Conservation (phyloP, 1,284 basidiomycete genomes). For the Caloboletus firmus region DNA sequence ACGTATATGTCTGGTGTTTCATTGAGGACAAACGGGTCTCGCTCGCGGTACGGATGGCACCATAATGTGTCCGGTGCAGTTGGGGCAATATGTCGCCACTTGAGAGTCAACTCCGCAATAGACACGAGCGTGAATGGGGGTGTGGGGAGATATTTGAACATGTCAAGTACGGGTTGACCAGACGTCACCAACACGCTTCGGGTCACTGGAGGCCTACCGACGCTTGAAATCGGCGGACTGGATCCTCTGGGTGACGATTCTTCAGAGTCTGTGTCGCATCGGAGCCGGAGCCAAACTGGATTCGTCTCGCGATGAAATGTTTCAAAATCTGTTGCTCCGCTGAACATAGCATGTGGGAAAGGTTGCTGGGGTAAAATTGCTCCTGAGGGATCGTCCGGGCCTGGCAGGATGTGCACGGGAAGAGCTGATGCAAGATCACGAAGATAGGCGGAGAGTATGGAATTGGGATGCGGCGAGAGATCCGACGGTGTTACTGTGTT, state of each 20-base stretch:
- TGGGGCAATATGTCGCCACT: conserved; percentile 95
- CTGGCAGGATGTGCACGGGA: conserved; percentile 84
- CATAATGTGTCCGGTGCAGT: conserved; percentile 98
- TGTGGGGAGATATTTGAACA: conserved; percentile 86
- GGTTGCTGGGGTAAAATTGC: conserved; percentile 92
- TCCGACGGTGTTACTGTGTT: conserved; percentile 56
- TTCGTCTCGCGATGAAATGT: conserved; percentile 85
- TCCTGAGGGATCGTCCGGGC: conserved; percentile 84
- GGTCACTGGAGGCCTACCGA: conserved; percentile 29
- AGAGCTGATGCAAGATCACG: conserved; percentile 71
- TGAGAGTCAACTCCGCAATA: conserved; percentile 78
- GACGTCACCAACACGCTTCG: conserved; percentile 77
- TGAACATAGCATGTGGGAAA: conserved; percentile 90
- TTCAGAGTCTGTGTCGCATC: conserved; percentile 31
- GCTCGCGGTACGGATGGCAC: conserved; percentile 91
- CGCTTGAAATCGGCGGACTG: conserved; percentile 8
- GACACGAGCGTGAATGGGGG: conserved; percentile 67
- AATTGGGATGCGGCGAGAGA: conserved; percentile 75
- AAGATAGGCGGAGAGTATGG: conserved; percentile 69
- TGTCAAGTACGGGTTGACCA: conserved; percentile 93
- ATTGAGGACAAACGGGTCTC: conserved; percentile 88
- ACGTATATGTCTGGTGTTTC: conserved; percentile 89
- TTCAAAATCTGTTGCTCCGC: conserved; percentile 60
- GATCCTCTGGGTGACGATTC: conserved; percentile 11
- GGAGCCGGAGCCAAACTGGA: conserved; percentile 79